A percentile compares a stretch with the other conserved stretches of the same genome.
These are phyloP conservation scores for Penicillium manginii DNA, from an alignment of 495 filamentous ascomycete genomes.

Conservation along the genomic window DNA sequence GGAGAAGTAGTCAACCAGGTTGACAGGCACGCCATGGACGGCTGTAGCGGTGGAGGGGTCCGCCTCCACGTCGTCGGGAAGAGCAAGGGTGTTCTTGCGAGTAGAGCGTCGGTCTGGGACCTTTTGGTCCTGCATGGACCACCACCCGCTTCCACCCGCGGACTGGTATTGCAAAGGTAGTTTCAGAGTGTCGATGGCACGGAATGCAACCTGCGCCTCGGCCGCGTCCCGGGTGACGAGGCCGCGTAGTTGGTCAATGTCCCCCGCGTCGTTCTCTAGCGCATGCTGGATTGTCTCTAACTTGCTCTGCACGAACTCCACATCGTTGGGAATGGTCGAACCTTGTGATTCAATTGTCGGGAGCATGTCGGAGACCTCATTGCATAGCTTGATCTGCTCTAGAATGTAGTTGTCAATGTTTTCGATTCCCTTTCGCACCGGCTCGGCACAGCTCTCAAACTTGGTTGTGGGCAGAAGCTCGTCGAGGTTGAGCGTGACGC, in stretches of 20 bases:
- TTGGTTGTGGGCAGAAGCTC: conserved; percentile 84
- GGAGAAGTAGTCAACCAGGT: conserved; percentile 78
- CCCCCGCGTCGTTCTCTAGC: conserved; percentile 70
- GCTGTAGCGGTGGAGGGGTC: conserved; percentile 48
- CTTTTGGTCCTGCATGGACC: conserved; percentile 50
- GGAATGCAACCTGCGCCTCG: conserved; percentile 74
- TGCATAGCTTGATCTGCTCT: conserved; percentile 63
- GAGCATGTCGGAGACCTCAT: conserved; percentile 47
- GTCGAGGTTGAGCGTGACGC: conserved; percentile 75
- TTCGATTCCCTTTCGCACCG: conserved; percentile 77
- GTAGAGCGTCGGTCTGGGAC: conserved; percentile 45
- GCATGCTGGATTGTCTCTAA: conserved; percentile 73
- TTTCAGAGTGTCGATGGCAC: conserved; percentile 74
- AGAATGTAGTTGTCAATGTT: conserved; percentile 74
- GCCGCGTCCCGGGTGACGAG: conserved; percentile 68
- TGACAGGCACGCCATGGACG: conserved; percentile 50
- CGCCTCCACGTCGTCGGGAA: conserved; percentile 62
- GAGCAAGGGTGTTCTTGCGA: conserved; percentile 48
- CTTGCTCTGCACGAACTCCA: conserved; percentile 72
- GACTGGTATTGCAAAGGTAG: conserved; percentile 73
- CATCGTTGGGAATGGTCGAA: conserved; percentile 69
- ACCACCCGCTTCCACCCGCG: conserved; percentile 46
- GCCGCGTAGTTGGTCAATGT: conserved; percentile 66
- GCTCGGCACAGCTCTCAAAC: conserved; percentile 83
- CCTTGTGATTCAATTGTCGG: conserved; percentile 68